Evolutionary conservation across 2,329 filamentous ascomycete genomes (phyloP), one percentile per base, ranked within the genome.

Genomic region (Fusarium staphyleae): DNA sequence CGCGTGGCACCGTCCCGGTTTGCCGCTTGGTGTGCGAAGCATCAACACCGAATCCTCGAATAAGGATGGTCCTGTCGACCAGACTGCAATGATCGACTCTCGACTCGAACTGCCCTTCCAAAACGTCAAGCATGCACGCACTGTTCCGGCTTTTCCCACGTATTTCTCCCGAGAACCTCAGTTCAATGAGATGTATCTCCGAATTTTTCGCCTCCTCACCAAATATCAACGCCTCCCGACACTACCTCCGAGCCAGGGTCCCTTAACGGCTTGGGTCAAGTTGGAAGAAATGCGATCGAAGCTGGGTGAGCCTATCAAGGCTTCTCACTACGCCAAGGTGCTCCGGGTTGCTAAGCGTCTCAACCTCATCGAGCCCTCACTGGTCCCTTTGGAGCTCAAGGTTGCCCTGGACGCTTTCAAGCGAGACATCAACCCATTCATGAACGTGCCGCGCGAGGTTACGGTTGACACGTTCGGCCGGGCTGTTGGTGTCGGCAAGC

Each of bases 91-190:
- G 12, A 42, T 60, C 12, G 63, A 73, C 22, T 32, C 60, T 3
- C 46, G 66, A 14, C 55, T 70, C 19, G 55, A 63, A 12, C 60
- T 69, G 0, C 70, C 73, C 1, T 70, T 73, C n/a, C 54, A 69
- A 10, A 69, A 68, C 35, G 60, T 75, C 22, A 61, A 67, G 19
- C 81, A 85, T 61, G 87, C 90, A 46, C 90, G 95, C 62, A 79
- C 96, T 16, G 78, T 97, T 29, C 95, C 95, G 15, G 82, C 83
- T 19, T 96, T 93, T 29, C 87, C 91, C 3, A 95, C 93, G n/a
- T 99, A 99, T 77, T 99, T 98, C 78, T 93, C 91, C 45, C 88
- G 88, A 45, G 88, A 88, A 56, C 89, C 93, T 2, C 81, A 83
- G 48, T 97, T 96, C 79, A 95, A 88, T 75, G 95, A 99, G 75